Base-by-base conservation (phyloP, 495 filamentous ascomycete species). In the Astrocystis sublimbata region DNA sequence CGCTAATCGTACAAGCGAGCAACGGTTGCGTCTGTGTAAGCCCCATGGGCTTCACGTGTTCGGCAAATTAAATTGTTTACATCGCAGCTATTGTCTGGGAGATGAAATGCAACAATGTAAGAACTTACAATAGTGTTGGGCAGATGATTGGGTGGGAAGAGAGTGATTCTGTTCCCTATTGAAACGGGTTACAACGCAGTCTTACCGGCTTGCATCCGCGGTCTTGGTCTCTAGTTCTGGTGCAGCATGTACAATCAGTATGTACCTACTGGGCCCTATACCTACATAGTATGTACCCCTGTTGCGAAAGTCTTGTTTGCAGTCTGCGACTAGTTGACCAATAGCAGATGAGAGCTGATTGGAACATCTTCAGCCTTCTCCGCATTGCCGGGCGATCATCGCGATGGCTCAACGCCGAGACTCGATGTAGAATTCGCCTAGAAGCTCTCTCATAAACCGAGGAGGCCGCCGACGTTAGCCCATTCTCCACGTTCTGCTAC, bases 141-240 rank as follows among this genome's bases (percentile, higher is more conserved):
- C 53, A 57, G 30, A 45, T 57, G 53, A 57, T 17, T 31, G 19
- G 23, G 23, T 15, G 42, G 6, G 19, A 23, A 50, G 33, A 31
- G 21, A 28, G 54, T 21, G 9, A 36, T 15, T 36, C 30, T 40
- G n/a, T n/a, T n/a, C n/a, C n/a, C n/a, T 50, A 35, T 49, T 40
- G 58, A 61, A 38, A 61, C 47, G 58, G 58, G 42, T 42, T 61
- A 31, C 38, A 26, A 53, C 58, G 58, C 36, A 43, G 49, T 52
- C 46, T 45, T 38, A 50, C 58, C 58, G 58, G 58, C 15, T 23
- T n/a, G 12, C 30, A 61, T 53, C 58, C 58, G 58, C 58, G 58
- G 58, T 33, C 47, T 45, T 6, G 36, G 49, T n/a, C n/a, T n/a
- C n/a, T n/a, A n/a, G n/a, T n/a, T n/a, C n/a, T n/a, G n/a, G n/a